phyloP scores from a whole-genome alignment of 176 grass and related monocot genomes.

The Cenchrus purpureus region DNA sequence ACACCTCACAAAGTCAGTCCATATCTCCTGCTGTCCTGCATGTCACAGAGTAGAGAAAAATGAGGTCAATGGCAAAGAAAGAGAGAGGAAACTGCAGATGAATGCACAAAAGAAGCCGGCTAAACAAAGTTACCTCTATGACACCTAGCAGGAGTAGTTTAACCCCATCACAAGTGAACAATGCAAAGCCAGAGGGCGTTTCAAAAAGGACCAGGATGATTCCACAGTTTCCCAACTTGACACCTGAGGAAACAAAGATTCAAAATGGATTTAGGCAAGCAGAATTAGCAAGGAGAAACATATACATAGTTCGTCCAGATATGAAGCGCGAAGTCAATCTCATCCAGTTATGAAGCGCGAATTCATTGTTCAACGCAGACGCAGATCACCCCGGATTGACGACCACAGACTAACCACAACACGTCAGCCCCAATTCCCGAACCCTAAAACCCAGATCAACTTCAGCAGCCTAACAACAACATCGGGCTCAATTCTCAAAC shows the following conservation, averaged over 20 bases:
- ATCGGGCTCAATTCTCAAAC: too few species aligned
- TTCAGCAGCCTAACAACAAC: too few species aligned
- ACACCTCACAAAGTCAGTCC: neutral
- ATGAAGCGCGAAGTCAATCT: too few species aligned
- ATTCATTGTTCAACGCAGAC: too few species aligned
- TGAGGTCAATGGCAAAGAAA: neutral
- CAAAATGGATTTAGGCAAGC: too few species aligned
- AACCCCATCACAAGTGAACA: neutral
- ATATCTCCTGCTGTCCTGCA: neutral
- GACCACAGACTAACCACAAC: too few species aligned
- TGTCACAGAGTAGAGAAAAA: neutral
- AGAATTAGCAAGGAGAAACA: neutral
- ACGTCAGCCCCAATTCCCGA: too few species aligned
- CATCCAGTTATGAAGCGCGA: too few species aligned
- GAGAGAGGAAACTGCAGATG: neutral
- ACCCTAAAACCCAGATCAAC: too few species aligned
- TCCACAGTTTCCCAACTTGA: neutral
- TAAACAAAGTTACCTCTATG: slow-evolving; percentile 2
- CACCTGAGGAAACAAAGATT: neutral
- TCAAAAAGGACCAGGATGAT: slow-evolving; percentile 9
- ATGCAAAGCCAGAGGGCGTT: slow-evolving; percentile 4
- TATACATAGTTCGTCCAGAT: too few species aligned
- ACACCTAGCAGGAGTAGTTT: neutral
- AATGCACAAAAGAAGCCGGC: neutral
- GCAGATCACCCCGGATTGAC: too few species aligned